Evolutionary conservation across 345 rosid genomes (phyloP).

Genomic region (Brassica nigra): DNA sequence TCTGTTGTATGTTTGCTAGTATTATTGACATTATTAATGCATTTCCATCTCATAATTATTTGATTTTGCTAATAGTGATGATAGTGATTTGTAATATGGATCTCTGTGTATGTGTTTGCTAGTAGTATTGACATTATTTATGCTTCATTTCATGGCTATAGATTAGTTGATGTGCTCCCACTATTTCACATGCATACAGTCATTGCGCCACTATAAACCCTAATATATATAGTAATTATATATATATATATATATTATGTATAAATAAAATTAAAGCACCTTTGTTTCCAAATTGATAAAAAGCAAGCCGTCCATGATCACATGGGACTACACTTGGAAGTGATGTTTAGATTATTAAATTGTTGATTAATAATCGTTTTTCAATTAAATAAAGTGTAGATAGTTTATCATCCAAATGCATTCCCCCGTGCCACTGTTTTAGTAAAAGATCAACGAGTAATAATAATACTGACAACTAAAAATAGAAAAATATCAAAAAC

Average conservation of each 20-base stretch:
- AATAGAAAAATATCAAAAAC: background rate
- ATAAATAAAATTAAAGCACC: background rate
- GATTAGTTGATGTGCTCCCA: conserved; percentile 19
- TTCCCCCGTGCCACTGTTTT: conserved; percentile 38
- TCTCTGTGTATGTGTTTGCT: background rate
- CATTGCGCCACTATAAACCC: conserved; percentile 11
- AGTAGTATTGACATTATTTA: conserved; percentile 11
- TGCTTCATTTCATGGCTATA: background rate
- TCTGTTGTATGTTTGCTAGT: conserved; percentile 1
- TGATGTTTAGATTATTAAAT: conserved; percentile 16
- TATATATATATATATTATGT: background rate
- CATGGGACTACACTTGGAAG: conserved; percentile 41
- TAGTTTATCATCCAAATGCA: conserved; percentile 31
- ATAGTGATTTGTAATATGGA: background rate
- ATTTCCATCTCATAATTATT: conserved; percentile 13
- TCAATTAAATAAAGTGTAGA: background rate
- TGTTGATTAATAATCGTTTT: background rate
- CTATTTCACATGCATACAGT: conserved; percentile 30
- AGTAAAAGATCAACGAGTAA: conserved; percentile 15
- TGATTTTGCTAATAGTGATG: conserved; percentile 34
- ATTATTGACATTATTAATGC: conserved; percentile 24
- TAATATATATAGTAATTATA: background rate
- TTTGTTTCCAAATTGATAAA: background rate
- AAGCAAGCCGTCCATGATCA: conserved; percentile 33
- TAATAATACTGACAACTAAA: background rate